Evolutionary conservation across 2,329 filamentous ascomycete species (phyloP).

Genomic region (Alternaria panax): DNA sequence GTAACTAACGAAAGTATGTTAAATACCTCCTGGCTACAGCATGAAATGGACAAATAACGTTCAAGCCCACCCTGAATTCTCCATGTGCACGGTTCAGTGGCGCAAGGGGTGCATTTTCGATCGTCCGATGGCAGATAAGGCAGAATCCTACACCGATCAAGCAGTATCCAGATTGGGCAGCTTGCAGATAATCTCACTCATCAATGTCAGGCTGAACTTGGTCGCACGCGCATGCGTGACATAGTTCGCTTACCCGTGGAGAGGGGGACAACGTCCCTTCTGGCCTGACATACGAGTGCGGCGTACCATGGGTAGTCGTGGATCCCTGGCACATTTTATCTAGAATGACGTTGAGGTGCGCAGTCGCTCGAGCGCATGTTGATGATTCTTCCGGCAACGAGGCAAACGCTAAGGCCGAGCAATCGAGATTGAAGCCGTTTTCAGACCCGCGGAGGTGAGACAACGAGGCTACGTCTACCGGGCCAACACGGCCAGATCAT

Average conservation of each 20-base stretch:
- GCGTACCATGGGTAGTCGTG: not conserved
- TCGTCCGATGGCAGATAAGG: slow-evolving; percentile 1
- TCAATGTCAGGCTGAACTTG: slow-evolving; percentile 10
- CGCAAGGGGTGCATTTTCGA: slow-evolving; percentile 3
- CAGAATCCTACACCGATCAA: slow-evolving; percentile 3
- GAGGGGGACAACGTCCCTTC: not conserved
- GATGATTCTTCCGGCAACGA: not conserved
- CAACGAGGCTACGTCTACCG: slow-evolving; percentile 1
- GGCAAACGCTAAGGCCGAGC: not conserved
- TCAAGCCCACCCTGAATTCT: not conserved
- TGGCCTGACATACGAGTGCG: not conserved
- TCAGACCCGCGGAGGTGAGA: not conserved
- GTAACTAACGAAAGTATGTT: not conserved
- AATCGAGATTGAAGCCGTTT: not conserved
- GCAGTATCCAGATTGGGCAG: slow-evolving; percentile 2
- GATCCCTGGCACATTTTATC: not conserved
- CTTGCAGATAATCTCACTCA: slow-evolving; percentile 8
- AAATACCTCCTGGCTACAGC: not conserved
- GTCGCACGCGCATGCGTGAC: slow-evolving; percentile 12
- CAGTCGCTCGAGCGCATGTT: slow-evolving; percentile 1
- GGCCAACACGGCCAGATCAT: slow-evolving; percentile 4
- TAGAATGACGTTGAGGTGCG: not conserved
- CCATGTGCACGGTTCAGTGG: not conserved
- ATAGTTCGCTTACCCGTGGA: slow-evolving; percentile 10
- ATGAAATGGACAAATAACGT: not conserved